phyloP scores from a whole-genome alignment of 164 flowering plant species.

The Saururus chinensis region DNA sequence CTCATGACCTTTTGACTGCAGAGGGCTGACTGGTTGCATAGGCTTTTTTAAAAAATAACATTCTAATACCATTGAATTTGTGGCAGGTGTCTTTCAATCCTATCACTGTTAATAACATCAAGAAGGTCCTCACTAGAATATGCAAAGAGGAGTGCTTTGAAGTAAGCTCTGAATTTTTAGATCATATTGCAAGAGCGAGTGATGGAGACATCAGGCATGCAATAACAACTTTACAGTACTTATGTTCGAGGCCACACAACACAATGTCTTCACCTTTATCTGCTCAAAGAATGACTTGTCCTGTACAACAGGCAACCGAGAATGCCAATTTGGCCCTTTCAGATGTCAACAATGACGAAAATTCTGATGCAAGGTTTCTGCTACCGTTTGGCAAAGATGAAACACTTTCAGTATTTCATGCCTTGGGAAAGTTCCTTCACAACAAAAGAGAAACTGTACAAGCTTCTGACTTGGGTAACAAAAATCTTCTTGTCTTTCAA shows the following conservation, averaged over 20 bases:
- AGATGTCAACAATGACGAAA: constrained; percentile 12
- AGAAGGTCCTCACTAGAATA: constrained; percentile 62
- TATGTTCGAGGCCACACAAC: constrained; percentile 35
- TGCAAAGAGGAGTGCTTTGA: constrained; percentile 50
- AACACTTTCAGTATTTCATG: constrained; percentile 86
- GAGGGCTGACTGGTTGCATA: background rate
- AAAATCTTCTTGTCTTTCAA: background rate
- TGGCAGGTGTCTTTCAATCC: constrained; percentile 85
- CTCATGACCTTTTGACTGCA: background rate
- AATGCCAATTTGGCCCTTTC: constrained; percentile 3
- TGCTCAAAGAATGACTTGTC: background rate
- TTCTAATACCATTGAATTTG: background rate
- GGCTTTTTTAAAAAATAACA: background rate
- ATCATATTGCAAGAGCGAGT: constrained; percentile 70
- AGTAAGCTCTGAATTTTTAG: constrained; percentile 47
- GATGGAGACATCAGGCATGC: constrained; percentile 97
- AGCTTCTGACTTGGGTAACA: constrained; percentile 31
- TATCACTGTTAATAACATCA: constrained; percentile 63
- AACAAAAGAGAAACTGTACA: constrained; percentile 66
- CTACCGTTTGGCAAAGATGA: constrained; percentile 75
- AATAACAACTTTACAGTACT: constrained; percentile 74
- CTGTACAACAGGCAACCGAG: too few relatives aligned
- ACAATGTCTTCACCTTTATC: constrained; percentile 19
- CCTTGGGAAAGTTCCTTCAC: constrained; percentile 93
- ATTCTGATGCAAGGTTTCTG: constrained; percentile 18